Percentiles rank a stretch among this genome's conserved stretches.
Conservation (phyloP, 495 filamentous ascomycete genomes). For the Glonium stellatum region DNA sequence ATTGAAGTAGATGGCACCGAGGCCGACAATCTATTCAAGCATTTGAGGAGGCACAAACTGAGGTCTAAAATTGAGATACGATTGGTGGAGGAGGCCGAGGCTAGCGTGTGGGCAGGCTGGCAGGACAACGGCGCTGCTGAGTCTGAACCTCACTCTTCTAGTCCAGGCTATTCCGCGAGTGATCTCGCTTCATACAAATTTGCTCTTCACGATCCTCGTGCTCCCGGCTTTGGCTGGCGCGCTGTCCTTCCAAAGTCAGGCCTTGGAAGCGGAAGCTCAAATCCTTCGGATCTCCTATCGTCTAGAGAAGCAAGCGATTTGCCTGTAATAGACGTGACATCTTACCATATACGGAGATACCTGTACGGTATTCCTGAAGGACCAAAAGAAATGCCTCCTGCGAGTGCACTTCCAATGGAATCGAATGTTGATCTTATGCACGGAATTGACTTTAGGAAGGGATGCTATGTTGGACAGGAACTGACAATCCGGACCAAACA, state of each 20-base stretch:
- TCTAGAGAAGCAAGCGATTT: neutral
- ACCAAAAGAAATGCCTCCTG: conserved; percentile 62
- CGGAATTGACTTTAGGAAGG: conserved; percentile 87
- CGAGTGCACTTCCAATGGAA: conserved; percentile 69
- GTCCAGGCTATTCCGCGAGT: neutral
- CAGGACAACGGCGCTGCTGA: conserved; percentile 25
- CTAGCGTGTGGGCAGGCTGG: conserved; percentile 62
- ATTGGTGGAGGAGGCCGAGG: conserved; percentile 56
- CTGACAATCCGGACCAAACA: conserved; percentile 91
- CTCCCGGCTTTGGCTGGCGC: conserved; percentile 61
- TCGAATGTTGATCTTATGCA: conserved; percentile 75
- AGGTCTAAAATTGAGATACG: conserved; percentile 67
- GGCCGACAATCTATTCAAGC: conserved; percentile 52
- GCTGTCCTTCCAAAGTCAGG: conserved; percentile 39
- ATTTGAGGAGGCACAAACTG: conserved; percentile 77
- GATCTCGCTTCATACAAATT: neutral
- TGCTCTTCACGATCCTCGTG: conserved; percentile 38
- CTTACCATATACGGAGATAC: conserved; percentile 53
- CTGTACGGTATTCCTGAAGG: conserved; percentile 79
- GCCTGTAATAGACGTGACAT: conserved; percentile 44
- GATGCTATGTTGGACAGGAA: conserved; percentile 95
- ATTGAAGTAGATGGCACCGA: conserved; percentile 73
- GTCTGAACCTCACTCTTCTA: neutral
- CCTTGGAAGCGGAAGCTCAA: too few species aligned
- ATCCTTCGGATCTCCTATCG: too few species aligned